A percentile compares a stretch with the other conserved stretches of the same genome.
Conservation (phyloP, 176 grass and related monocot species). For the Hsuehochloa calcarea region DNA sequence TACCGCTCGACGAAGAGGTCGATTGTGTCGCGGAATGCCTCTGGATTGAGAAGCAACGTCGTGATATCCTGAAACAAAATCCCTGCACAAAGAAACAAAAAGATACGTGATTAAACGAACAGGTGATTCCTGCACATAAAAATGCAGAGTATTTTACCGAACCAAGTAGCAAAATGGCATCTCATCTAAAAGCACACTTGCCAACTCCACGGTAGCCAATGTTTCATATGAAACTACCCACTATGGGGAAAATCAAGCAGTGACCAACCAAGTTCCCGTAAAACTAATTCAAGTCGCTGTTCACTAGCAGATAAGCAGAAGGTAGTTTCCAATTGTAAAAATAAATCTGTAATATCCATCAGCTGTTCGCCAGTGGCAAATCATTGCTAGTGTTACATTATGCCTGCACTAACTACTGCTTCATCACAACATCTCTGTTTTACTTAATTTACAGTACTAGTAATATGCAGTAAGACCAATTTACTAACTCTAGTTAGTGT, state of each 20-base stretch:
- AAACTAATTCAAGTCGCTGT: neutral
- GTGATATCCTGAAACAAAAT: conserved; percentile 97
- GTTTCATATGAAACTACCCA: neutral
- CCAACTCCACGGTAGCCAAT: neutral
- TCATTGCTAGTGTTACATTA: neutral
- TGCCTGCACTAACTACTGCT: neutral
- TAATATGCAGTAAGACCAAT: neutral
- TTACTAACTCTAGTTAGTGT: neutral
- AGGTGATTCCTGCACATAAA: neutral
- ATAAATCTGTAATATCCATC: neutral
- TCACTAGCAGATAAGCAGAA: neutral
- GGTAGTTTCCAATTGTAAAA: neutral
- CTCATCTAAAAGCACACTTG: neutral
- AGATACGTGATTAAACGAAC: neutral
- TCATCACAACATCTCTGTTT: neutral
- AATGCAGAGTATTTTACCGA: neutral
- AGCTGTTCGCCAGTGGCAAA: neutral
- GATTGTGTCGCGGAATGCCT: conserved; percentile 78
- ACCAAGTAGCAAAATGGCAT: neutral
- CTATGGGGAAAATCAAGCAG: neutral
- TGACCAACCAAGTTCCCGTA: neutral
- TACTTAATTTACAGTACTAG: neutral
- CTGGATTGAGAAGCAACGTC: conserved; percentile 74
- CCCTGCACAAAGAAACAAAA: conserved; percentile 28
- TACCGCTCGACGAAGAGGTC: conserved; percentile 94